Evolutionary conservation across 805 yeast genomes (phyloP).

Genomic region (Saccharomycopsis selenospora): DNA sequence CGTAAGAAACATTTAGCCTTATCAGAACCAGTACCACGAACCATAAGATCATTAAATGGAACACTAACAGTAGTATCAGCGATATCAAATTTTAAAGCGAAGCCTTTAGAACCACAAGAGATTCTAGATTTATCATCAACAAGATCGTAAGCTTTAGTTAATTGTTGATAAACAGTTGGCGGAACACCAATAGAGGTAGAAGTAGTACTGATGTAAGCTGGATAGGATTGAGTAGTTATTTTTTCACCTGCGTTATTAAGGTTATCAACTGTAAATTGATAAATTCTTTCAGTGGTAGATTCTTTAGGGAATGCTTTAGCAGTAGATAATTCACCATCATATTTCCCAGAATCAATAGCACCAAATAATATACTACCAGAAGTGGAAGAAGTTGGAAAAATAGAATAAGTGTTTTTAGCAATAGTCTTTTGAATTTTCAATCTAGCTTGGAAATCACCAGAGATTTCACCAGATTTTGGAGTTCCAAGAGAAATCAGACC

Average conservation of each 20-base stretch:
- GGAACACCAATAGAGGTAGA: conserved; percentile 32
- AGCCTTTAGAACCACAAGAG: no score
- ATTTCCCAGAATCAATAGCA: conserved; percentile 35
- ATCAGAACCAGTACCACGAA: no score
- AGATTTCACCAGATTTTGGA: conserved; percentile 20
- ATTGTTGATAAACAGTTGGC: conserved; percentile 10
- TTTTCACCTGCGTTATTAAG: conserved; percentile 25
- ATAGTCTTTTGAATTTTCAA: conserved; percentile 37
- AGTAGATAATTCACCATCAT: conserved; percentile 29
- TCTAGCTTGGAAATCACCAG: conserved; percentile 37
- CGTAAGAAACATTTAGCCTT: no score
- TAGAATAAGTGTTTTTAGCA: conserved; percentile 35
- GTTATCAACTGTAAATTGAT: conserved; percentile 9
- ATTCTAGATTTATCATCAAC: no score
- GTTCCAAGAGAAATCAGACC: conserved; percentile 10
- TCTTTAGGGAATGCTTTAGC: conserved; percentile 19
- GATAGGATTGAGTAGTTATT: conserved; percentile 22
- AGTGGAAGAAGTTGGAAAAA: conserved; percentile 34
- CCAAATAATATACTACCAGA: conserved; percentile 31
- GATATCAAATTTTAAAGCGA: no score
- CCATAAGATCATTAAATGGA: no score
- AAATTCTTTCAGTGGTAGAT: no score
- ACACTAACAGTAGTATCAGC: no score
- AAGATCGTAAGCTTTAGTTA: no score
- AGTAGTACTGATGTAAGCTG: conserved; percentile 41